Conservation (phyloP, 2,329 filamentous ascomycete genomes). For the Chrysoporthe cubensis region DNA sequence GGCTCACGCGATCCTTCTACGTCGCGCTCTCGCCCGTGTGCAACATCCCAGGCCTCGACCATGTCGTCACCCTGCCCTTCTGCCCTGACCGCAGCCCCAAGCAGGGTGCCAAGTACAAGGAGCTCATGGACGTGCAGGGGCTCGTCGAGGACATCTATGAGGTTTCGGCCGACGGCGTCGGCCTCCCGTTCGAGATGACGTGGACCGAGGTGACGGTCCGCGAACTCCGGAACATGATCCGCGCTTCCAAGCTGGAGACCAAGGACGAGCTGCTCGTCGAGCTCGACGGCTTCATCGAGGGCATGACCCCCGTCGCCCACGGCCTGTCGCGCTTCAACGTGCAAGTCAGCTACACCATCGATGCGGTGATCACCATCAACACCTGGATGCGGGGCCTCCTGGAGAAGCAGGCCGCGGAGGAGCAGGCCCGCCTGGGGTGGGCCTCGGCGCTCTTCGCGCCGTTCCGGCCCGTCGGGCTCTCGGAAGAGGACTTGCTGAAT, state of each 20-base stretch:
- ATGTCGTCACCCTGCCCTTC: constrained; percentile 67
- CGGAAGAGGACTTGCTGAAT: constrained; percentile 67
- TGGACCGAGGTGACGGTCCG: constrained; percentile 71
- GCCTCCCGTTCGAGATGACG: constrained; percentile 77
- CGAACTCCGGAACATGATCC: constrained; percentile 73
- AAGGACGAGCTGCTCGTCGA: constrained; percentile 74
- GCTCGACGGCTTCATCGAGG: constrained; percentile 76
- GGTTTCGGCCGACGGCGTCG: constrained; percentile 65
- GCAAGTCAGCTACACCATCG: constrained; percentile 73
- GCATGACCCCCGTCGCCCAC: constrained; percentile 64
- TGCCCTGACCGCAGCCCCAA: constrained; percentile 49
- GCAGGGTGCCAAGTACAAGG: constrained; percentile 67
- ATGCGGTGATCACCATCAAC: constrained; percentile 75
- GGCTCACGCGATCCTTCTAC: constrained; percentile 63
- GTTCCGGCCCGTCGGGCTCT: constrained; percentile 64
- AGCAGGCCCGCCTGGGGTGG: constrained; percentile 39
- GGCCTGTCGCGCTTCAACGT: constrained; percentile 77
- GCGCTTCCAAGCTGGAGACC: constrained; percentile 68
- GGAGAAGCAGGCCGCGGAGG: constrained; percentile 57
- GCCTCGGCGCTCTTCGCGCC: constrained; percentile 57
- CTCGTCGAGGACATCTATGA: constrained; percentile 77
- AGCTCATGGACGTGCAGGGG: constrained; percentile 74
- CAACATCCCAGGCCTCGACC: constrained; percentile 66
- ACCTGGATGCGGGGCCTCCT: constrained; percentile 74
- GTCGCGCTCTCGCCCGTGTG: constrained; percentile 71